Evolutionary conservation across 345 rosid genomes (phyloP), one percentile per base, ranked within the genome.

Genomic region (Toxicodendron radicans): DNA sequence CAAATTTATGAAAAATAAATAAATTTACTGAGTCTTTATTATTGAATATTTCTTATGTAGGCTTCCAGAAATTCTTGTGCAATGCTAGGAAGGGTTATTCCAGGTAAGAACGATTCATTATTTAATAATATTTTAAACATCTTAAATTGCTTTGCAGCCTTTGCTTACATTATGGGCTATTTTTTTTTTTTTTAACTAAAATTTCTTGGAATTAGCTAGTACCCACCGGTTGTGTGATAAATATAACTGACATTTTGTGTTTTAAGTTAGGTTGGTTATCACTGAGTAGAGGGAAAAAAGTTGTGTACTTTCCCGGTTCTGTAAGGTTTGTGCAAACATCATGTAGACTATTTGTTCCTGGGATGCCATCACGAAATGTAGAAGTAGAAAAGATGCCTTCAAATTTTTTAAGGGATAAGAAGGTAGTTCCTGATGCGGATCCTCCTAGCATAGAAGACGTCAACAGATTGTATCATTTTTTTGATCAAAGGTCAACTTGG

Each of bases 371-470:
- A 4, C 81, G 80, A 5, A 74, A 68, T 35, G 80, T 73, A 41
- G 59, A 73, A 32, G 82, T 73, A 41, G 59, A 73, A 32, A 79
- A 78, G 46, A 73, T 67, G 10, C 84, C 88, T 61, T 75, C 82
- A 10, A 81, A 56, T 3, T 73, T 64, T 70, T 74, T 78, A 35
- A 91, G 82, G 80, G 90, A 88, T 66, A 88, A 71, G 88, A 91
- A 85, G 71, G 72, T 85, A 14, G 88, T 88, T 76, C 97, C 99
- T 53, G 83, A 92, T 81, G 85, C 99, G 12, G 92, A 88, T 67
- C 97, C 97, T 85, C 97, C 99, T 1, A 74, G 75, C 48, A 56
- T 35, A 59, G 83, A 83, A 65, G 95, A 95, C 68, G 78, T 91
- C 68, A 74, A 85, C 30, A 80, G 74, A 66, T 76, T 95, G 84